A percentile compares a stretch with the other conserved stretches of the same genome.
phyloP scores from a whole-genome alignment of 768 basidiomycete species.

The Lepiota brunneoincarnata region DNA sequence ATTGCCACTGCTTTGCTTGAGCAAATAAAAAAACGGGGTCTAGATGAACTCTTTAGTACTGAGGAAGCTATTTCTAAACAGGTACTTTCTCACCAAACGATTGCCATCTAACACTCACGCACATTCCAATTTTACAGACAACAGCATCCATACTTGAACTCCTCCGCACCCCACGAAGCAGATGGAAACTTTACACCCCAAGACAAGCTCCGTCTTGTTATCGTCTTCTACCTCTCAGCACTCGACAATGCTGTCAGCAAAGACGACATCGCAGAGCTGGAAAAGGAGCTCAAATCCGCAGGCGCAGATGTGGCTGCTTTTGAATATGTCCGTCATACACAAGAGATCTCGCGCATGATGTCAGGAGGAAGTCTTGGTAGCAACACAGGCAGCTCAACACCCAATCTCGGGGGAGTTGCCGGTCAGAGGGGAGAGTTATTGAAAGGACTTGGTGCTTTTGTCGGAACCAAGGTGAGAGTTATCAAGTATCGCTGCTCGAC shows the following conservation, averaged over 20 bases:
- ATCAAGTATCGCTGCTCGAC: background rate
- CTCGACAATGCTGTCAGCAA: slow-evolving; percentile 79
- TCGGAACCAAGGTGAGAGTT: slow-evolving; percentile 77
- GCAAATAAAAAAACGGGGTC: slow-evolving; percentile 90
- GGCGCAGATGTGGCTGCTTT: slow-evolving; percentile 83
- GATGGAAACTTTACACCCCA: slow-evolving; percentile 64
- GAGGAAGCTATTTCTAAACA: slow-evolving; percentile 91
- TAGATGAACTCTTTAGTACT: slow-evolving; percentile 96
- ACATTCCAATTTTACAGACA: slow-evolving; percentile 40
- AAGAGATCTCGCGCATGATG: slow-evolving; percentile 93
- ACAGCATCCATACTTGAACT: slow-evolving; percentile 80
- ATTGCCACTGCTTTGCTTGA: slow-evolving; percentile 94
- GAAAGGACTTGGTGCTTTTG: slow-evolving; percentile 81
- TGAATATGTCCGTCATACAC: slow-evolving; percentile 87
- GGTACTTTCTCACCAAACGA: slow-evolving; percentile 34
- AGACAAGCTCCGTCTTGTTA: slow-evolving; percentile 91
- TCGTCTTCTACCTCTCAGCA: slow-evolving; percentile 93
- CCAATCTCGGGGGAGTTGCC: slow-evolving; percentile 53
- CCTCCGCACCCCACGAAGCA: slow-evolving; percentile 70
- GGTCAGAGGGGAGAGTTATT: slow-evolving; percentile 85
- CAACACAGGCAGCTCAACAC: slow-evolving; percentile 41
- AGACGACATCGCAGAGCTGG: slow-evolving; percentile 86
- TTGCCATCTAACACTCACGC: background rate
- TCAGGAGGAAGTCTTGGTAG: slow-evolving; percentile 45
- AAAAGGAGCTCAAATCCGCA: slow-evolving; percentile 78